Percentiles rank a stretch among this genome's conserved stretches.
phyloP scores from a whole-genome alignment of 345 rosid genomes.

The Pugionium dolabratum region DNA sequence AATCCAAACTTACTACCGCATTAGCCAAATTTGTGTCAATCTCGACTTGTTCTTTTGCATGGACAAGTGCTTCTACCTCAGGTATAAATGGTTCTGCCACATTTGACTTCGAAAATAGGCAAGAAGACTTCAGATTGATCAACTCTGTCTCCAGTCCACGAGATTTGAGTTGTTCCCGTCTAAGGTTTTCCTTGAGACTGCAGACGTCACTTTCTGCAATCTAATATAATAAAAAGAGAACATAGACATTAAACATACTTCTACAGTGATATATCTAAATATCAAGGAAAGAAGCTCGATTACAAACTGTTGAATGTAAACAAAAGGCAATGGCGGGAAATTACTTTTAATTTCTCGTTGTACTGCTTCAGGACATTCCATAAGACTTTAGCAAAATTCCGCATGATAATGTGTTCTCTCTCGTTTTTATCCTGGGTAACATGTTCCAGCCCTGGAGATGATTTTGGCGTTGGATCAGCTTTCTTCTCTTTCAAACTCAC shows the following conservation, averaged over 20 bases:
- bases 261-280: background rate
- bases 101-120: conserved; percentile 30
- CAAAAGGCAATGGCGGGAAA: conserved; percentile 2
- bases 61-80: conserved; percentile 35
- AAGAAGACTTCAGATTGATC: conserved; percentile 50
- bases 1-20: conserved; percentile 41
- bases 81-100: conserved; percentile 30
- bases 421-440: conserved; percentile 41
- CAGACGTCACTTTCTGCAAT: conserved; percentile 62
- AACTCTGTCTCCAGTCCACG: conserved; percentile 58
- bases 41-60: conserved; percentile 30
- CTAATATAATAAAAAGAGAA: conserved; percentile 40
- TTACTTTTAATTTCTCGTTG: conserved; percentile 71
- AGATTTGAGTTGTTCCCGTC: conserved; percentile 52
- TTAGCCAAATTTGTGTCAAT: conserved; percentile 27
- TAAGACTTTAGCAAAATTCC: conserved; percentile 67
- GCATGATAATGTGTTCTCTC: conserved; percentile 54
- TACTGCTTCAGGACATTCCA: conserved; percentile 82
- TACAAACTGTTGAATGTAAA: conserved; percentile 19
- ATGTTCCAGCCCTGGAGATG: conserved; percentile 30
- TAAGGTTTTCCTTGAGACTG: conserved; percentile 53
- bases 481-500: conserved; percentile 36
- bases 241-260: conserved; percentile 1
- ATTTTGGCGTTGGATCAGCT: conserved; percentile 20
- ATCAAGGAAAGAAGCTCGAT: conserved; percentile 6